Percentiles rank a stretch among this genome's conserved stretches.
These are phyloP conservation scores for Moesziomyces antarcticus DNA, from an alignment of 1,284 basidiomycete species.

Conservation along the genomic window DNA sequence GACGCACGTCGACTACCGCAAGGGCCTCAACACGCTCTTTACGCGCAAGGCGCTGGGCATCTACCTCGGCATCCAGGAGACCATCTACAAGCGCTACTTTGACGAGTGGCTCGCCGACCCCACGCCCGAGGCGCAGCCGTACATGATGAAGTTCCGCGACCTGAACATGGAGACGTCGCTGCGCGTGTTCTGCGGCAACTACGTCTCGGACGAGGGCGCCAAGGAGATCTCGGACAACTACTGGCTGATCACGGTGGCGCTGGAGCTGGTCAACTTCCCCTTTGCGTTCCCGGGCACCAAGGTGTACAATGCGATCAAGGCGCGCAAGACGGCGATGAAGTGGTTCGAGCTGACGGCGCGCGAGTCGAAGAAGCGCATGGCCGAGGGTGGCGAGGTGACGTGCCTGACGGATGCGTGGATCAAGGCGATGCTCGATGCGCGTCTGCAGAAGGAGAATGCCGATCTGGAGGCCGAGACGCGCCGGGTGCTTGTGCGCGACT, in stretches of 20 bases:
- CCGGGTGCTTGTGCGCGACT: constrained; percentile 75
- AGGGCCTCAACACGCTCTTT: constrained; percentile 89
- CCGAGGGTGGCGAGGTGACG: constrained; percentile 80
- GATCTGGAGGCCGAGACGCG: constrained; percentile 68
- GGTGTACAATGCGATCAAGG: constrained; percentile 92
- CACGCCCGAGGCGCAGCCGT: constrained; percentile 61
- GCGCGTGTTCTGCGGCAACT: constrained; percentile 90
- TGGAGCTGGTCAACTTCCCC: constrained; percentile 99
- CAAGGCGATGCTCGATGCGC: constrained; percentile 75
- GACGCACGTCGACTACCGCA: constrained; percentile 91
- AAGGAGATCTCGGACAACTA: constrained; percentile 90
- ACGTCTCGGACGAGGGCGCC: constrained; percentile 83
- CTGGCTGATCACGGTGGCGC: constrained; percentile 92
- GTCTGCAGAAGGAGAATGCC: constrained; percentile 73
- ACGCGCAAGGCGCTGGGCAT: constrained; percentile 79
- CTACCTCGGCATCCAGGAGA: constrained; percentile 88
- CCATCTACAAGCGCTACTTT: constrained; percentile 83
- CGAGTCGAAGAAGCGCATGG: constrained; percentile 85
- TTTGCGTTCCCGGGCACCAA: constrained; percentile 84
- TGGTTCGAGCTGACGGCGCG: constrained; percentile 84
- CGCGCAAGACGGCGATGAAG: constrained; percentile 86
- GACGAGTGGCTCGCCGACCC: constrained; percentile 68
- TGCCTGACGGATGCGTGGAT: constrained; percentile 97
- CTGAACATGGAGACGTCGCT: constrained; percentile 98
- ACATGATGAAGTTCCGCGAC: constrained; percentile 91